These are phyloP conservation scores for Tetragonia tetragonoides DNA, from an alignment of 148 eudicot species.

Conservation along the genomic window DNA sequence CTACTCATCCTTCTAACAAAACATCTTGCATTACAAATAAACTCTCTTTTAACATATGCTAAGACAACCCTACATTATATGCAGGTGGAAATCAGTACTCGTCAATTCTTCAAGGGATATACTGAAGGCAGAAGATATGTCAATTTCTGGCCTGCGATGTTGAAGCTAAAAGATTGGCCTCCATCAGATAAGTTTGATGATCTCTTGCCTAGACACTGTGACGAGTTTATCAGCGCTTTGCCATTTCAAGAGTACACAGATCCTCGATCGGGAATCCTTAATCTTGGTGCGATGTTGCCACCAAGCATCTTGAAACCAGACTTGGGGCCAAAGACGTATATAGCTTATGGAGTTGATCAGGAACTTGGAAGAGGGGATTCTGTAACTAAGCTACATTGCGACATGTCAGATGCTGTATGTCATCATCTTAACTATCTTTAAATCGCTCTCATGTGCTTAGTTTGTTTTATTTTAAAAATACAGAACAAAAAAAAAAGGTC, in stretches of 20 bases:
- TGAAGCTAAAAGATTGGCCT: slow-evolving; percentile 98
- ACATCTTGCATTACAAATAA: too few relatives aligned
- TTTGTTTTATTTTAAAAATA: neutral
- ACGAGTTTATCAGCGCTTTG: slow-evolving; percentile 73
- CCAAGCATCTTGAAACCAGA: slow-evolving; percentile 68
- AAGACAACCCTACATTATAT: neutral
- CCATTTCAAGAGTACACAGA: slow-evolving; percentile 86
- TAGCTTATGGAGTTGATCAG: slow-evolving; percentile 68
- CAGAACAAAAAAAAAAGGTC: too few relatives aligned
- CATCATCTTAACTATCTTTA: neutral
- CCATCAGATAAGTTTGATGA: slow-evolving; percentile 86
- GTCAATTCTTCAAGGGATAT: slow-evolving; percentile 72
- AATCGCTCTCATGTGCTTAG: neutral
- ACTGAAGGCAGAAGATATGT: slow-evolving; percentile 56
- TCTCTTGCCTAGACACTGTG: slow-evolving; percentile 80
- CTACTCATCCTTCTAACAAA: too few relatives aligned
- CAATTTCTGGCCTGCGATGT: slow-evolving; percentile 95
- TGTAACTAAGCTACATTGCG: slow-evolving; percentile 95
- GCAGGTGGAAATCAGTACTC: slow-evolving; percentile 71
- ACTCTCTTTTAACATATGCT: neutral
- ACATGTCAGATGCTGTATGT: slow-evolving; percentile 95
- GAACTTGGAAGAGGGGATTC: slow-evolving; percentile 97
- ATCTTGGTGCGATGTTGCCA: slow-evolving; percentile 75
- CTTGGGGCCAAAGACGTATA: slow-evolving; percentile 90
- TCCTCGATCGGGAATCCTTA: slow-evolving; percentile 72